These are phyloP conservation scores for Pleurotus giganteus DNA, from an alignment of 768 basidiomycete species.

Conservation along the genomic window DNA sequence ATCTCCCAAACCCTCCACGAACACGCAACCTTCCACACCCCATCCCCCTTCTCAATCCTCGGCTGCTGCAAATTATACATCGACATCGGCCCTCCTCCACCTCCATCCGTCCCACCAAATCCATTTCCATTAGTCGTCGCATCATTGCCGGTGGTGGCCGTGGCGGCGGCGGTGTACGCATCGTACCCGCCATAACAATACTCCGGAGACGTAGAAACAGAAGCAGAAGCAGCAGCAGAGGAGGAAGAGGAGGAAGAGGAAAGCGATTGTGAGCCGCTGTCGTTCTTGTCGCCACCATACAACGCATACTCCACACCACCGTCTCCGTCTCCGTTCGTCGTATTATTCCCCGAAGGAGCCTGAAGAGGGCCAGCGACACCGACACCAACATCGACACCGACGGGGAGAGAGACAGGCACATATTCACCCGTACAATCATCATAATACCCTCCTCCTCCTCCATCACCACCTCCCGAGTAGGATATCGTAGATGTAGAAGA, in stretches of 20 bases:
- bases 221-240: no score
- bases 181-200: no score
- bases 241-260: no score
- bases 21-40: slow-evolving; percentile 7
- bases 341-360: neutral
- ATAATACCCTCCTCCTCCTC: neutral
- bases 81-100: neutral
- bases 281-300: no score
- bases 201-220: no score
- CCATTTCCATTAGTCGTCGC: neutral
- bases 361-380: neutral
- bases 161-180: neutral
- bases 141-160: neutral
- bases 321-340: neutral
- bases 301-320: no score
- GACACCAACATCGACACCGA: neutral
- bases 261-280: no score
- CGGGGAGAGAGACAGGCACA: neutral
- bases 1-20: slow-evolving; percentile 4
- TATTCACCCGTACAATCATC: neutral
- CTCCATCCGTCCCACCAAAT: neutral
- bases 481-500: no score
- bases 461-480: no score
- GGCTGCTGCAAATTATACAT: neutral
- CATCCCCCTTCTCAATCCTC: slow-evolving; percentile 8